Conservation (phyloP, 371 early-diverging fungal genomes). For the Rhizopus arrhizus region DNA sequence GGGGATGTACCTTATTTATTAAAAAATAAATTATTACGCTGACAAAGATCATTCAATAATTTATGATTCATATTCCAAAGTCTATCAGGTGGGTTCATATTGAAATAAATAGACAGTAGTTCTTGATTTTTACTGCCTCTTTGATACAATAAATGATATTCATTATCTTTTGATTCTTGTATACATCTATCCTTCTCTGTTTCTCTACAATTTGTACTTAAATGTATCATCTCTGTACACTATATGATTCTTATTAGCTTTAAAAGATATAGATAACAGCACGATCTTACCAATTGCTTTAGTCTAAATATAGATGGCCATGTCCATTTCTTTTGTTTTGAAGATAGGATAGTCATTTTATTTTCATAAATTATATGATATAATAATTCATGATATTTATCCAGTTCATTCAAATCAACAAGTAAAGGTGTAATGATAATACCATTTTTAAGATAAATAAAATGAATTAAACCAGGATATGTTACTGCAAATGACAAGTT, state of each 20-base stretch:
- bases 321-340: slow-evolving; percentile 19
- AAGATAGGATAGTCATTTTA: slow-evolving; percentile 1
- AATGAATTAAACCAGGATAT: slow-evolving; percentile 54
- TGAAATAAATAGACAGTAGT: slow-evolving; percentile 41
- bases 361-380: slow-evolving; percentile 36
- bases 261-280: background rate
- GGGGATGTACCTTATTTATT: background rate
- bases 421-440: slow-evolving; percentile 36
- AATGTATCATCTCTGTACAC: slow-evolving; percentile 25
- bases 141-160: slow-evolving; percentile 31
- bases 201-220: slow-evolving; percentile 16
- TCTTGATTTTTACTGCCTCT: slow-evolving; percentile 22
- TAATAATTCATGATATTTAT: slow-evolving; percentile 37
- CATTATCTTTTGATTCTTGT: slow-evolving; percentile 18
- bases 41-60: slow-evolving; percentile 39
- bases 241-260: background rate
- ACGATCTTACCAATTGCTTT: slow-evolving; percentile 28
- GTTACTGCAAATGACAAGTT: slow-evolving; percentile 42
- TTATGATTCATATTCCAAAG: slow-evolving; percentile 43
- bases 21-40: slow-evolving; percentile 23
- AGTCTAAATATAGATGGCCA: slow-evolving; percentile 34
- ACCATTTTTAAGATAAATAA: slow-evolving; percentile 40
- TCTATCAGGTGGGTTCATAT: slow-evolving; percentile 27
- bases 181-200: background rate
- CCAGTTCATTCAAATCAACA: slow-evolving; percentile 40